Base-by-base conservation (phyloP, 2,329 filamentous ascomycete genomes). In the Aspergillus quadrilineatus region DNA sequence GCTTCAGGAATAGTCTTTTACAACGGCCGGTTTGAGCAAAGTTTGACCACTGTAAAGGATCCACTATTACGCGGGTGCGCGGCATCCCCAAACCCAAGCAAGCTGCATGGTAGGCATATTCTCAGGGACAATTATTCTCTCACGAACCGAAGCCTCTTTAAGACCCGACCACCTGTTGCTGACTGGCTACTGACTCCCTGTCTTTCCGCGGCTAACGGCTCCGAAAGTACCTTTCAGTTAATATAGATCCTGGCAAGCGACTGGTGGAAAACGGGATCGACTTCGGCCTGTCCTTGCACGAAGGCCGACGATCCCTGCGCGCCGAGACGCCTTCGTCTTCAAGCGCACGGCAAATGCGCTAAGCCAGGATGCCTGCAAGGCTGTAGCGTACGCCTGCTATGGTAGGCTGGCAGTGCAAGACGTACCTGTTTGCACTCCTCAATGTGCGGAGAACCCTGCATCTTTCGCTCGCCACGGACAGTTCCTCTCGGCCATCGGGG, bases 401-500 rank as follows among this genome's bases (percentile, higher is more conserved):
- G 10, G 14, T 37, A 42, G n/a, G 39, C 17, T 42, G n/a, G 17
- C 7, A 22, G 39, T 42, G 10, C 12, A 26, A 8, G 32, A 9
- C 10, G 7, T 14, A 42, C 6, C 37, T 12, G 22, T 6, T 26
- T 15, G 17, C 14, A 3, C 48, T 2, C 17, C 22, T 22, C 26
- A 14, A 29, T 28, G 6, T 10, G 43, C 26, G 26, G 43, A 32
- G 43, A 51, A 32, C 39, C 22, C 14, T 36, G 17, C 12, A 29
- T 26, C 12, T 15, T 6, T 26, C 22, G 22, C 22, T 30, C n/a
- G 15, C n/a, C 22, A 29, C 22, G n/a, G 8, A 22, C 22, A 22
- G 22, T 28, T 51, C 39, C 37, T 34, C 37, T 44, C 39, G 39
- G n/a, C 49, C 39, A 34, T 51, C 49, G 49, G 49, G 39, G 28